Evolutionary conservation across 805 yeast genomes (phyloP).

Genomic region (Candida dajiaensis): DNA sequence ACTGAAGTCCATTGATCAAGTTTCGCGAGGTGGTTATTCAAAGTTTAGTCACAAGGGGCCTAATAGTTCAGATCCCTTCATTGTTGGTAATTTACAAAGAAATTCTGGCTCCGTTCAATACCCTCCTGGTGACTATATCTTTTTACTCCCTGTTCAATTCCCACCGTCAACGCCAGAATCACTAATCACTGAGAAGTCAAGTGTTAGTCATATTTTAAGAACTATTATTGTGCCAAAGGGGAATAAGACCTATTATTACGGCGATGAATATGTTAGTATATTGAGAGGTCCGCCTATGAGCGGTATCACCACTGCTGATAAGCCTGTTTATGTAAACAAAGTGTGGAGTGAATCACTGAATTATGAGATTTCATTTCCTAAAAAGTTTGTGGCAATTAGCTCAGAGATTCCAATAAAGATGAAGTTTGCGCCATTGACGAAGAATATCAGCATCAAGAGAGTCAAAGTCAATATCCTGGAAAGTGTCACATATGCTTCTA

Average conservation of each 20-base stretch:
- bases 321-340: slow-evolving; percentile 71
- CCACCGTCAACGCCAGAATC: slow-evolving; percentile 63
- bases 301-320: slow-evolving; percentile 42
- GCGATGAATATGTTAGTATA: slow-evolving; percentile 28
- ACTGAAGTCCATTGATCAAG: slow-evolving; percentile 10
- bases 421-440: slow-evolving; percentile 60
- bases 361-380: slow-evolving; percentile 67
- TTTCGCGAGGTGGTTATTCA: slow-evolving; percentile 14
- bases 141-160: slow-evolving; percentile 54
- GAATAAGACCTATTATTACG: slow-evolving; percentile 27
- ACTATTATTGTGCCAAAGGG: slow-evolving; percentile 23
- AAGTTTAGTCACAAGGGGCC: slow-evolving; percentile 3
- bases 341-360: slow-evolving; percentile 68
- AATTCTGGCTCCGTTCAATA: slow-evolving; percentile 12
- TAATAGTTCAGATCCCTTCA: slow-evolving; percentile 10
- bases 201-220: slow-evolving; percentile 38
- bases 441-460: slow-evolving; percentile 56
- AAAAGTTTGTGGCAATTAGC: slow-evolving; percentile 61
- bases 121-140: slow-evolving; percentile 67
- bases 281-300: slow-evolving; percentile 36
- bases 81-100: slow-evolving; percentile 11
- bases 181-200: slow-evolving; percentile 43
- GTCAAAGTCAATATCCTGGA: slow-evolving; percentile 63
- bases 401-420: slow-evolving; percentile 54
- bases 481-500: slow-evolving; percentile 56